Percentiles rank a stretch among this genome's conserved stretches.
Evolutionary conservation across 495 filamentous ascomycete species (phyloP).

Genomic region (Cetradonia linearis): DNA sequence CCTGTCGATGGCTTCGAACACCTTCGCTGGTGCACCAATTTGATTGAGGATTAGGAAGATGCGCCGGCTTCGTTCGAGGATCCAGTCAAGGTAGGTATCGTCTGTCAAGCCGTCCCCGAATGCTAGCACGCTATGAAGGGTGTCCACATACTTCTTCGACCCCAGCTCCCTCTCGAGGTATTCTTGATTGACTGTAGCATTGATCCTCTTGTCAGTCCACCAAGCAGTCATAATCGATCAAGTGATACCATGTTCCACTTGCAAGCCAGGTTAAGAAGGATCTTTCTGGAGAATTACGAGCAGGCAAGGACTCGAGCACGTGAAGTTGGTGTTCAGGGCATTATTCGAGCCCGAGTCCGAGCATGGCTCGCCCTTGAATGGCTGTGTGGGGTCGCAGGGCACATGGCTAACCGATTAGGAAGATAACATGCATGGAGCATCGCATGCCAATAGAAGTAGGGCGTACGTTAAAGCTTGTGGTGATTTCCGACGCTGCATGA

Average conservation of each 20-base stretch:
- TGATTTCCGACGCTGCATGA: slow-evolving; percentile 10
- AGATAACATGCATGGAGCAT: slow-evolving; percentile 9
- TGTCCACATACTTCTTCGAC: slow-evolving; percentile 52
- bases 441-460: slow-evolving; percentile 1
- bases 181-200: slow-evolving; percentile 57
- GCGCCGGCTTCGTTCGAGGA: slow-evolving; percentile 63
- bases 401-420: slow-evolving; percentile 6
- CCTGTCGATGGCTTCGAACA: slow-evolving; percentile 75
- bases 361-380: background rate
- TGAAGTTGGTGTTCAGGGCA: background rate
- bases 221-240: slow-evolving; percentile 35
- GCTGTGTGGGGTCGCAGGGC: slow-evolving; percentile 1
- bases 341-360: background rate
- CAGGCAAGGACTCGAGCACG: background rate
- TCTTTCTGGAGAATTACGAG: background rate
- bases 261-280: slow-evolving; percentile 4
- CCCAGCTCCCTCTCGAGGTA: slow-evolving; percentile 45
- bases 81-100: slow-evolving; percentile 89
- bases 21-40: slow-evolving; percentile 70
- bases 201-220: slow-evolving; percentile 74
- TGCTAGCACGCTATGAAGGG: slow-evolving; percentile 56
- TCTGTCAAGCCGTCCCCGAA: slow-evolving; percentile 88
- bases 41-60: slow-evolving; percentile 77
- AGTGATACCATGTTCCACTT: slow-evolving; percentile 10
- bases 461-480: slow-evolving; percentile 8